phyloP scores from a whole-genome alignment of 1,284 basidiomycete genomes.

The Coniophora puteana region DNA sequence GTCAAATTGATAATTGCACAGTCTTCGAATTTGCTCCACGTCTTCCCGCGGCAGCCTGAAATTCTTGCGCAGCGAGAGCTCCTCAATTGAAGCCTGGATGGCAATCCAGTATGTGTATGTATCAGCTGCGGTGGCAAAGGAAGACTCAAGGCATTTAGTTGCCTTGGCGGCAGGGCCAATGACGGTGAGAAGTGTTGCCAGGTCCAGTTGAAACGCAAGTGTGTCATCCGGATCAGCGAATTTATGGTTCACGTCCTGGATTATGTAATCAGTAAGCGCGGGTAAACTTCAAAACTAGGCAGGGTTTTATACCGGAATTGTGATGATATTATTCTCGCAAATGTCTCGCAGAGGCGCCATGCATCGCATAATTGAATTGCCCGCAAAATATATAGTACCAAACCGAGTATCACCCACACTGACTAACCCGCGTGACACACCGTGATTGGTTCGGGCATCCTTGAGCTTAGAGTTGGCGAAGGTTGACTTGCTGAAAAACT shows the following conservation, averaged over 20 bases:
- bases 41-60: conserved; percentile 15
- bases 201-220: conserved; percentile 12
- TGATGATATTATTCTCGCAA: conserved; percentile 10
- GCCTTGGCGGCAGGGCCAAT: conserved; percentile 18
- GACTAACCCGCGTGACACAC: conserved; percentile 21
- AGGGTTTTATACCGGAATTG: conserved; percentile 17
- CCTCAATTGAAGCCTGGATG: conserved; percentile 18
- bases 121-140: conserved; percentile 26
- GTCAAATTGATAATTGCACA: conserved; percentile 22
- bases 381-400: conserved; percentile 18
- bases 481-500: conserved; percentile 24
- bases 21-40: conserved; percentile 19
- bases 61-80: conserved; percentile 12
- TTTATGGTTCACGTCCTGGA: no score
- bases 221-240: no score
- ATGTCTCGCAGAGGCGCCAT: conserved; percentile 16
- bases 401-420: conserved; percentile 29
- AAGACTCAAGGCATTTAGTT: conserved; percentile 29
- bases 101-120: conserved; percentile 33
- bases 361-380: conserved; percentile 15
- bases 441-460: conserved; percentile 4
- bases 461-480: conserved; percentile 17
- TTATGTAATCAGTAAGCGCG: no score
- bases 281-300: no score
- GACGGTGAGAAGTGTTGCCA: conserved; percentile 20